Conservation (phyloP, 129 eudicot genomes). For the Arctium lappa region DNA sequence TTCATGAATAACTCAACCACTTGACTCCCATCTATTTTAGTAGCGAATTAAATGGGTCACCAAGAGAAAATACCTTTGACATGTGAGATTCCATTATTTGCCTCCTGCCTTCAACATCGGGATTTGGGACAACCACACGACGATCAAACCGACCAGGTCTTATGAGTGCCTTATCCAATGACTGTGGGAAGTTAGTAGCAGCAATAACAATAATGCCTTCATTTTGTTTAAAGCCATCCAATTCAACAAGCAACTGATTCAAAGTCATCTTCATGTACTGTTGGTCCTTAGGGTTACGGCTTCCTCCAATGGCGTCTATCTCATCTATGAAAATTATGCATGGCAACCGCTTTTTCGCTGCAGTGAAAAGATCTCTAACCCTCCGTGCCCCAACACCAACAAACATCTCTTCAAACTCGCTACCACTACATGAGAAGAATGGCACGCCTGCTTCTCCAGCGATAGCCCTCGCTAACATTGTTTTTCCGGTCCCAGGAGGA, state of each 20-base stretch:
- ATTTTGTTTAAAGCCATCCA: slow-evolving; percentile 91
- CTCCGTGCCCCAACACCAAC: slow-evolving; percentile 97
- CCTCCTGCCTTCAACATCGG: slow-evolving; percentile 92
- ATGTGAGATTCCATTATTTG: slow-evolving; percentile 91
- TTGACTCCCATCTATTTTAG: not conserved
- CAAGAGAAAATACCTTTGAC: slow-evolving; percentile 56
- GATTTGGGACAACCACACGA: slow-evolving; percentile 84
- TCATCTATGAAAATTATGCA: slow-evolving; percentile 92
- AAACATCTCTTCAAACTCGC: slow-evolving; percentile 98
- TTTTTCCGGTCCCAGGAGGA: slow-evolving; percentile 96
- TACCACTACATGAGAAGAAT: slow-evolving; percentile 86
- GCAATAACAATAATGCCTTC: slow-evolving; percentile 92
- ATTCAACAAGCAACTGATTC: slow-evolving; percentile 87
- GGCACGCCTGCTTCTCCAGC: slow-evolving; percentile 99
- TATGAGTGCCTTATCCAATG: slow-evolving; percentile 83
- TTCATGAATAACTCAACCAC: not conserved
- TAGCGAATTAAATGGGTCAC: not conserved
- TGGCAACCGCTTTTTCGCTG: slow-evolving; percentile 87
- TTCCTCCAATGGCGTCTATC: slow-evolving; percentile 98
- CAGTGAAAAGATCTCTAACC: slow-evolving; percentile 88
- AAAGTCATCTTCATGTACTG: slow-evolving; percentile 94
- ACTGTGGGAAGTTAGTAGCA: slow-evolving; percentile 87
- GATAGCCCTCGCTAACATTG: slow-evolving; percentile 93
- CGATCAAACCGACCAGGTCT: slow-evolving; percentile 97
- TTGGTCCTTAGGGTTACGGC: slow-evolving; percentile 92